Evolutionary conservation across 768 basidiomycete species (phyloP), one percentile per base, ranked within the genome.

Genomic region (Phylloporus sp.): DNA sequence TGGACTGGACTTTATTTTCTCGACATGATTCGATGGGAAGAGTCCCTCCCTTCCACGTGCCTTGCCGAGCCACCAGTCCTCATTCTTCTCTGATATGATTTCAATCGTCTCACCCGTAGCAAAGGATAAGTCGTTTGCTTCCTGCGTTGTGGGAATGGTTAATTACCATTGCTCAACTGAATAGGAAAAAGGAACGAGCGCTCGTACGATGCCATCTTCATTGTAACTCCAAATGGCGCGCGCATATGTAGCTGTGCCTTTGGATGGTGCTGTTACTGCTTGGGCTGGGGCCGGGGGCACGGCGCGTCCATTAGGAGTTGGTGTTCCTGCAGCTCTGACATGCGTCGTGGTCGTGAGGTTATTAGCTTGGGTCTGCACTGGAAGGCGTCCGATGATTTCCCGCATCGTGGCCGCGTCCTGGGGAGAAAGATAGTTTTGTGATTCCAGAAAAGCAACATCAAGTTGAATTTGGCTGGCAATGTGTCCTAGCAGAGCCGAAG

Each of bases 31-130:
- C 12, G 85, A 78, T 0, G 91, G 92, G 74, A 94, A 90, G 32
- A 93, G 76, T 5, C 85, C 91, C 49, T 84, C 78, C 52, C 72
- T 76, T 23, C 84, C 84, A 29, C 83, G 77, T 50, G 77, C 60
- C 53, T 68, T 75, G 24, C 92, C 91, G 8, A 78, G 80, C 91
- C 90, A 95, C 92, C 92, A 94, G 66, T 94, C 92, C 4, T 74
- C 74, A 52, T 93, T 91, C 40, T 82, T 86, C 64, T 93, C 88
- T 52, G 85, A 80, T 36, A 88, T 66, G 51, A 95, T 77, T 51
- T 90, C 87, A 52, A 95, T 79, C 40, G 82, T 73, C 61, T 94
- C 92, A 4, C 90, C 92, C 0, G 78, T 67, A 24, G 72, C 65
- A 76, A 95, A 93, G 1, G 83, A 80, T 8, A 95, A 75, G 64